Base-by-base conservation (phyloP, 257 asterid species). In the Solanum corneliomulleri region DNA sequence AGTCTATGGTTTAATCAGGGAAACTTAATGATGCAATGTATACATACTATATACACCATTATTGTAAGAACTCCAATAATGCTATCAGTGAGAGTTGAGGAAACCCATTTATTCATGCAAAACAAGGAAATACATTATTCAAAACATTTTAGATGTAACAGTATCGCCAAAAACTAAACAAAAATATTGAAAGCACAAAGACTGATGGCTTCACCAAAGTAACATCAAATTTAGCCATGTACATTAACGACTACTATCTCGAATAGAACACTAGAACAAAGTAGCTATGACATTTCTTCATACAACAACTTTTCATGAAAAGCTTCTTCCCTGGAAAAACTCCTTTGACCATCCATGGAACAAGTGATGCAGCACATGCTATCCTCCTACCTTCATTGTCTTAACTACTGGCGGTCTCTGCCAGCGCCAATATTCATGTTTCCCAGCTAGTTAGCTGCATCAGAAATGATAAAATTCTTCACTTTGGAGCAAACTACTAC, bases 311-410 rank as follows among this genome's bases (percentile, higher is more conserved):
- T 90, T 93, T 88, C 97, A 86, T n/a, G 88, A 70, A 37, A 87
- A 93, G 41, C 91, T 81, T 91, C 94, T 94, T 83, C 91, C 94
- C 2, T 94, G 93, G 85, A 92, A 84, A 85, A 92, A 87, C 74
- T 94, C 94, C 74, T 91, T 93, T 1, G 98, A 89, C 83, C 92
- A 92, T 85, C 94, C 93, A 47, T 86, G 87, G 58, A 91, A 86
- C 68, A 87, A 44, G 88, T 92, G 95, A 42, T 94, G 89, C 29
- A 88, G 92, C 44, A 88, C 91, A 29, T 92, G 94, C 96, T 96
- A 94, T 33, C 99, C 97, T 86, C 96, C 98, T 37, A 95, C 97
- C 90, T 94, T 94, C 98, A 94, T 93, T 31, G 95, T 93, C 66
- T 91, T 93, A 72, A 94, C 31, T 25, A 85, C 62, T 27, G 87